phyloP scores from a whole-genome alignment of 164 flowering plant genomes.

The Euptelea pleiosperma region DNA sequence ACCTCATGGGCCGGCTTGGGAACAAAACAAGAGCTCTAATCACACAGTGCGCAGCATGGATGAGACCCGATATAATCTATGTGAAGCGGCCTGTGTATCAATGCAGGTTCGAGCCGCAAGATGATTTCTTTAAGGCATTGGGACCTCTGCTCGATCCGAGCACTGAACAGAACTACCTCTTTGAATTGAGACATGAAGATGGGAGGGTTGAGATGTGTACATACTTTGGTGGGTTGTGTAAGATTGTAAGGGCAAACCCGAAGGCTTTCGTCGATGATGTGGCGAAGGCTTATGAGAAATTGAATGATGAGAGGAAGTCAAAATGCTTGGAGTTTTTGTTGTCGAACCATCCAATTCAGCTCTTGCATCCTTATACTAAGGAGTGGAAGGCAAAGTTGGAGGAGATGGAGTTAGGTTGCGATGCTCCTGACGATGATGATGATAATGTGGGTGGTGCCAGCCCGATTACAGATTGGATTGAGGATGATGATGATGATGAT shows the following conservation, averaged over 20 bases:
- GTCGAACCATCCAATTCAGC: slow-evolving; percentile 61
- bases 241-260: slow-evolving; percentile 71
- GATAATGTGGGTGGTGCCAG: slow-evolving; percentile 26
- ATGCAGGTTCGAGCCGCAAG: slow-evolving; percentile 93
- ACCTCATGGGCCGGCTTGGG: slow-evolving; percentile 83
- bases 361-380: slow-evolving; percentile 88
- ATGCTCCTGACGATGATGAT: slow-evolving; percentile 78
- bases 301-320: slow-evolving; percentile 79
- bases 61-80: slow-evolving; percentile 89
- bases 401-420: slow-evolving; percentile 91
- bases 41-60: slow-evolving; percentile 94
- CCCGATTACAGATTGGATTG: slow-evolving; percentile 62
- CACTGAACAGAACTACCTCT: slow-evolving; percentile 56
- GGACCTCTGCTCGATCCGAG: slow-evolving; percentile 72
- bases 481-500: slow-evolving; percentile 49
- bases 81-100: slow-evolving; percentile 88
- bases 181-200: slow-evolving; percentile 63
- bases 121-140: slow-evolving; percentile 52
- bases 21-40: slow-evolving; percentile 57
- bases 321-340: slow-evolving; percentile 76
- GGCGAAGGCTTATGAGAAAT: slow-evolving; percentile 80
- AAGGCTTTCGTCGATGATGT: slow-evolving; percentile 97
- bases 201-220: slow-evolving; percentile 73
- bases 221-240: slow-evolving; percentile 90
- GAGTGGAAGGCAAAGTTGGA: slow-evolving; percentile 96